A percentile compares a stretch with the other conserved stretches of the same genome.
Evolutionary conservation across 352 stramenopile species (phyloP).

Genomic region (Globisporangium abappressorium): DNA sequence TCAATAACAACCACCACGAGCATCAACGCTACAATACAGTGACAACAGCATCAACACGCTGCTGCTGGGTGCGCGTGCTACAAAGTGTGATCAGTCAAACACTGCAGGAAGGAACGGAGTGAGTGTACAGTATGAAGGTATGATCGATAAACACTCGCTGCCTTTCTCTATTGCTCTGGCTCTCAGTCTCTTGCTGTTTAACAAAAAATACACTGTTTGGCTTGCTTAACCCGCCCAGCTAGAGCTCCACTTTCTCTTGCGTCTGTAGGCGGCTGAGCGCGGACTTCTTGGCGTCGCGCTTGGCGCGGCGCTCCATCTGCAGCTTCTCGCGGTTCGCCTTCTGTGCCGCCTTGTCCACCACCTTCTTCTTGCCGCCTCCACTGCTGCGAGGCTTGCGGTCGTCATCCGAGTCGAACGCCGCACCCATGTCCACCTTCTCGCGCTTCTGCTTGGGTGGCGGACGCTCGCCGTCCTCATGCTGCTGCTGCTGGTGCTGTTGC

Average conservation of each 20-base stretch:
- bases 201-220: not conserved
- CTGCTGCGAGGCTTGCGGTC: slow-evolving; percentile 19
- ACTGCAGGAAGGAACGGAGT: no score
- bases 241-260: slow-evolving; percentile 46
- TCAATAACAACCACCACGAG: not conserved
- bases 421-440: slow-evolving; percentile 74
- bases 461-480: slow-evolving; percentile 2
- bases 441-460: slow-evolving; percentile 7
- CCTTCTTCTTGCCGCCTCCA: slow-evolving; percentile 23
- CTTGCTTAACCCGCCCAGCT: not conserved
- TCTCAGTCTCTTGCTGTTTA: not conserved
- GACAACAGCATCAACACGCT: no score
- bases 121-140: not conserved
- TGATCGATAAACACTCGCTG: not conserved
- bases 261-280: slow-evolving; percentile 47
- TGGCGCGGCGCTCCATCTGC: slow-evolving; percentile 42
- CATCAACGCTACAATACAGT: not conserved
- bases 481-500: slow-evolving; percentile 11
- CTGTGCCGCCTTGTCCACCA: slow-evolving; percentile 54
- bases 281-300: slow-evolving; percentile 59
- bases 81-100: not conserved
- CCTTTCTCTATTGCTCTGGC: not conserved
- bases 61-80: not conserved
- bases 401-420: slow-evolving; percentile 68
- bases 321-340: slow-evolving; percentile 60